Evolutionary conservation across 2,329 filamentous ascomycete genomes (phyloP).

Genomic region (Clonostachys rhizophaga): DNA sequence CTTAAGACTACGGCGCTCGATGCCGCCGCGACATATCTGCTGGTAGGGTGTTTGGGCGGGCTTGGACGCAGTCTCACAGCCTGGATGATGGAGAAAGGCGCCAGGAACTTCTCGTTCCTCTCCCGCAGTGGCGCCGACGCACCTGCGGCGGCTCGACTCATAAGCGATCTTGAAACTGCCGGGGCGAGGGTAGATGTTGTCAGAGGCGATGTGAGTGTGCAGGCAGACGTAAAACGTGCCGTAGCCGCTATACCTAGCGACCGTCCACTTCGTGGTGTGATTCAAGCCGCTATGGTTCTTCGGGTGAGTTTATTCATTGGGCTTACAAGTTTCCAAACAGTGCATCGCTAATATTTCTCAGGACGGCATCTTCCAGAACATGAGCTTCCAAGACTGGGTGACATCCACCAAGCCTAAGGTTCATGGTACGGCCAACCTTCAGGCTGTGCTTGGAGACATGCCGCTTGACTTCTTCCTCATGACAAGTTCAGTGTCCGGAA

Average conservation of each 20-base stretch:
- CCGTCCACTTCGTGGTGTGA: constrained; percentile 14
- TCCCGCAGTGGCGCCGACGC: constrained; percentile 37
- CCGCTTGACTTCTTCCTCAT: constrained; percentile 43
- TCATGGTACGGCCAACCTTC: constrained; percentile 41
- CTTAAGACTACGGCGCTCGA: constrained; percentile 13
- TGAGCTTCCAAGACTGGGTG: constrained; percentile 39
- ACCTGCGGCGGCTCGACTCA: constrained; percentile 4
- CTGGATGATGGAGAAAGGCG: constrained; percentile 45
- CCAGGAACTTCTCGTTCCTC: constrained; percentile 45
- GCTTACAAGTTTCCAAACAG: background rate
- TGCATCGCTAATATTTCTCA: constrained; percentile 1
- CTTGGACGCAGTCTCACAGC: constrained; percentile 48
- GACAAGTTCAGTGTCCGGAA: constrained; percentile 45
- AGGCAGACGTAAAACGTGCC: background rate
- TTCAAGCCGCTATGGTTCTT: constrained; percentile 12
- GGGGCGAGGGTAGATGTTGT: constrained; percentile 1
- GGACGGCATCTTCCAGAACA: constrained; percentile 42
- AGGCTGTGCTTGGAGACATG: constrained; percentile 10
- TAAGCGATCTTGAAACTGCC: constrained; percentile 3
- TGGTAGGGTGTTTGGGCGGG: constrained; percentile 53
- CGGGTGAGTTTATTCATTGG: background rate
- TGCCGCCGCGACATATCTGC: constrained; percentile 40
- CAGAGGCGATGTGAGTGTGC: background rate
- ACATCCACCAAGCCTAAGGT: constrained; percentile 42
- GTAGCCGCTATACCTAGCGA: constrained; percentile 1